Evolutionary conservation across 768 basidiomycete genomes (phyloP), one percentile per base, ranked within the genome.

Genomic region (Dentipellis fragilis): DNA sequence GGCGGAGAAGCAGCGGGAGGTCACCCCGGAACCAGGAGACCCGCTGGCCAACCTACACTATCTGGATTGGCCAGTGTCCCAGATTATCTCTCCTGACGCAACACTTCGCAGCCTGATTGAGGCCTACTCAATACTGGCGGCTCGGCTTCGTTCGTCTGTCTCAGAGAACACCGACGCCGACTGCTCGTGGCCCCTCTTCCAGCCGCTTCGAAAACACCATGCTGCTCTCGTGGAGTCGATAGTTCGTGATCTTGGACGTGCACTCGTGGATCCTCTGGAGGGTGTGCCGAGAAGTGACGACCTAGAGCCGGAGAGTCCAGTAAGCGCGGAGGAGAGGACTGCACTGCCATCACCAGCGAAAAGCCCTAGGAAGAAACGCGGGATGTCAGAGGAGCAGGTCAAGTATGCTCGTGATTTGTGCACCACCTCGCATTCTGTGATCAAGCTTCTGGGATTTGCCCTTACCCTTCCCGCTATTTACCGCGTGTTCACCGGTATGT

Each of bases 331-430:
- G 49, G 57, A 56, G 17, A 23, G 34, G 8, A 56, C 59, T 4
- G 49, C 56, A 8, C 71, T 88, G 17, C 89, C 87, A 7, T 89
- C 86, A 14, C 89, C 87, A 2, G 76, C 78, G 64, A 76, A 73
- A 52, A 89, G 81, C 58, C 88, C 89, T 75, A 72, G 68, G 68
- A 85, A 77, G 68, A 80, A 78, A 64, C 76, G 73, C 55, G 88
- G 90, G 4, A 80, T 89, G 80, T 80, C 79, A 0, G 90, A 81
- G 46, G 84, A 85, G 57, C 85, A 89, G 66, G 83, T 83, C 52
- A 90, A 86, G 63, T 80, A 82, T 62, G 88, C 88, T 6, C 76
- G 90, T 21, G 90, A 93, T 67, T 71, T 92, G 17, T 88, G 83
- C 66, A 85, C 84, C 2, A 81, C 81, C 4, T 80, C 76, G 38